Evolutionary conservation across 2,329 filamentous ascomycete species (phyloP), one percentile per base, ranked within the genome.

Genomic region (Phialophora expanda): DNA sequence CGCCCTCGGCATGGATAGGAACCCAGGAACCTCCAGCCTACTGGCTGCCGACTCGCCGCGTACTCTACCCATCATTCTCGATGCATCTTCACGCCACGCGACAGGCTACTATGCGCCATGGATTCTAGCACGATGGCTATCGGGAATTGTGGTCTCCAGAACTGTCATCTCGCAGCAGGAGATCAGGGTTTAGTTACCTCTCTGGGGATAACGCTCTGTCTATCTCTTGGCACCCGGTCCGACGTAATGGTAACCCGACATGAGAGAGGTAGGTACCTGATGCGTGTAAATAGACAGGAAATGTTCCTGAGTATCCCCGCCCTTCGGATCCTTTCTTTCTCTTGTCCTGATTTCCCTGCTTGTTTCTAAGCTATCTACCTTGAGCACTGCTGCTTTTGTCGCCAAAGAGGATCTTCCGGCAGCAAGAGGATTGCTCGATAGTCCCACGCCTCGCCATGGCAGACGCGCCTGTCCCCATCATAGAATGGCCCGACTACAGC

Each of bases 401-500:
- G 34, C 38, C 38, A n/a, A 44, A 56, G 28, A 22, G 48, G 8
- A 24, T 32, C 28, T 22, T 56, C 26, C 30, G 20, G 53, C n/a
- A 56, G 17, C 26, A 17, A 30, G 24, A 34, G 9, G 26, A 20
- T n/a, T 56, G 4, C 30, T 56, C 30, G 4, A 20, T 30, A 20
- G 9, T n/a, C 28, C 4, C 1, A 20, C 28, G 22, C 11, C n/a
- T 56, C n/a, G 28, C 38, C 55, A 62, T 62, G 60, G 50, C 60
- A 41, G 60, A 62, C 53, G 32, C 55, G 30, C 55, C 55, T 7
- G 53, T 53, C 1, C 67, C 65, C 26, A 57, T 69, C 61, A 69
- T 61, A 60, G 67, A 69, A 65, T 69, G 67, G 67, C 67, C 67
- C 11, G 64, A 66, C 32, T 69, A 69, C 64, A 62, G 26, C n/a